A percentile compares a stretch with the other conserved stretches of the same genome.
Evolutionary conservation across 2,329 filamentous ascomycete genomes (phyloP).

Genomic region (Pyricularia sp.): DNA sequence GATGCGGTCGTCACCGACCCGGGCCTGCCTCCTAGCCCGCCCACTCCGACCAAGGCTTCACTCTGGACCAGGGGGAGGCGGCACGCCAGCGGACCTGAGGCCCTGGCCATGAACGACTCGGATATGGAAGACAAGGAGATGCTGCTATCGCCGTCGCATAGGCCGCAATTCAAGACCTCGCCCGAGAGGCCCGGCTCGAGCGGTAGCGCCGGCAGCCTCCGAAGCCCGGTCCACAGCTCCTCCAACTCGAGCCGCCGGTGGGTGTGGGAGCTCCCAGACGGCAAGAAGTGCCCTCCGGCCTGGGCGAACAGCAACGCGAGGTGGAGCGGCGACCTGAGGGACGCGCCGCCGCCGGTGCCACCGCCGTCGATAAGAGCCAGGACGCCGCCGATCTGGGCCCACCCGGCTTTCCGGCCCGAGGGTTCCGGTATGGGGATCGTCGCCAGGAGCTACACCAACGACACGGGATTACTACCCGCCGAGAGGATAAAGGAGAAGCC

Average conservation of each 20-base stretch:
- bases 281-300: slow-evolving; percentile 5
- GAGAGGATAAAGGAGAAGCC: slow-evolving; percentile 3
- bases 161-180: background rate
- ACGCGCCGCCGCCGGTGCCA: slow-evolving; percentile 1
- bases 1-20: background rate
- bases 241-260: slow-evolving; percentile 3
- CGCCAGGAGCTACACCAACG: slow-evolving; percentile 4
- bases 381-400: slow-evolving; percentile 5
- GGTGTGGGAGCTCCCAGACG: slow-evolving; percentile 4
- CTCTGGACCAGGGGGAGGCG: background rate
- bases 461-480: slow-evolving; percentile 1
- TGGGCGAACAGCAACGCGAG: slow-evolving; percentile 3
- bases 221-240: background rate
- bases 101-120: background rate
- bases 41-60: background rate
- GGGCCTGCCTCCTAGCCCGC: background rate
- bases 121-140: slow-evolving; percentile 4
- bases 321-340: slow-evolving; percentile 1
- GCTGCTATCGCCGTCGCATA: background rate
- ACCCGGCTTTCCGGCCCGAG: slow-evolving; percentile 4
- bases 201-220: background rate
- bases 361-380: slow-evolving; percentile 2
- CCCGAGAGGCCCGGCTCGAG: background rate
- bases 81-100: background rate
- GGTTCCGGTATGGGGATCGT: background rate